Percentiles rank a stretch among this genome's conserved stretches.
phyloP scores from a whole-genome alignment of 257 asterid species.

The Schizonepeta tenuifolia region DNA sequence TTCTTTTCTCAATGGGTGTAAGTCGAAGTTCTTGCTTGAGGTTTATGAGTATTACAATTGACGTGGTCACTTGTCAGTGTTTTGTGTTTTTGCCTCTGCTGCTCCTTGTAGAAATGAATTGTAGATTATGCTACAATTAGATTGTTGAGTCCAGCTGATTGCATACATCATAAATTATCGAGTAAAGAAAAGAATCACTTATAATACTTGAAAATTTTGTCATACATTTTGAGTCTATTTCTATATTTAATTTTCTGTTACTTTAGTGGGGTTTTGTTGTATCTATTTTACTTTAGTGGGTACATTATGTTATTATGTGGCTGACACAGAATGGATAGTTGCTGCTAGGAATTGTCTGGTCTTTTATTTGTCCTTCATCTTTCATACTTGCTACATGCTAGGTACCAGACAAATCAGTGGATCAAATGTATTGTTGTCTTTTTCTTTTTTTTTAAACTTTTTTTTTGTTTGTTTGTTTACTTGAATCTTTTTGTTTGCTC shows the following conservation, averaged over 20 bases:
- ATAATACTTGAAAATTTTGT: neutral
- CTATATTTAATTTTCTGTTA: neutral
- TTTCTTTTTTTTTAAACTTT: no score
- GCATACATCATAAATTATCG: neutral
- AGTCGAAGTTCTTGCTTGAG: neutral
- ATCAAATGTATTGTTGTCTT: neutral
- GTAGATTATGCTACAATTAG: neutral
- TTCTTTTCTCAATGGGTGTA: neutral
- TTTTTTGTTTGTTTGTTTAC: neutral
- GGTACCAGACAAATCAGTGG: conserved; percentile 11
- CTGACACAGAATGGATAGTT: conserved; percentile 16
- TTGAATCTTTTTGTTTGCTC: neutral
- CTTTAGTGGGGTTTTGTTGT: conserved; percentile 10
- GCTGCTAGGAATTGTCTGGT: neutral
- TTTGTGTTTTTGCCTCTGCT: neutral
- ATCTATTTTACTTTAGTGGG: conserved; percentile 9
- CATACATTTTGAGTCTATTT: neutral
- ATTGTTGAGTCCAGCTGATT: conserved; percentile 11
- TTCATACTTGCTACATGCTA: neutral
- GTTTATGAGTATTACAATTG: conserved; percentile 11
- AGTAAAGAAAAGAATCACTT: conserved; percentile 3
- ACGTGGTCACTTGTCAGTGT: neutral
- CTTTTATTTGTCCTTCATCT: neutral
- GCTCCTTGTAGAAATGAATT: conserved; percentile 20
- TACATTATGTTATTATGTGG: conserved; percentile 5